Evolutionary conservation across 306 rosid species (phyloP), one percentile per base, ranked within the genome.

Genomic region (Sicyos edulis): DNA sequence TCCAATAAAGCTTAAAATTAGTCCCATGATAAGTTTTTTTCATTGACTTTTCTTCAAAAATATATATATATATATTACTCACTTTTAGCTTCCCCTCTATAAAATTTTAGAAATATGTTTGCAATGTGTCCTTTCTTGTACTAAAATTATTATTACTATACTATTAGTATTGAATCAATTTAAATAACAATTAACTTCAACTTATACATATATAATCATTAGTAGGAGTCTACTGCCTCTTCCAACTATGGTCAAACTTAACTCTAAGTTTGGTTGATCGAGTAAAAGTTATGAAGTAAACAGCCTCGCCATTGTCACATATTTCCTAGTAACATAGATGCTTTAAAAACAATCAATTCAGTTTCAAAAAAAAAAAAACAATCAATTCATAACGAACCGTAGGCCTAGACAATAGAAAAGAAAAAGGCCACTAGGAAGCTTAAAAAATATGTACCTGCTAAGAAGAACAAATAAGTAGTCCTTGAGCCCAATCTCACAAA

Each of bases 401-500:
- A 42, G 54, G 54, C 55, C 54, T 42, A 54, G 20, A 71, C 26
- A 54, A 42, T 12, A n/a, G 10, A 73, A 34, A 55, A 40, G 13
- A 34, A 21, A 45, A 4, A 42, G 2, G 5, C 21, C 61, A 47
- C n/a, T 10, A 78, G 71, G 61, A 22, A 69, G 22, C 74, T 72
- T 37, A 72, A 66, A n/a, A 74, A 88, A 24, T 24, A 40, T 71
- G 57, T 78, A 88, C 99, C 99, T 93, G 88, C 99, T 93, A 50
- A 93, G 78, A 77, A 93, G 92, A 82, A 93, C 90, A 83, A 93
- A 93, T 73, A 96, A 85, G 79, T 91, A 93, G 73, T 93, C 96
- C 88, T 93, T 97, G 21, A 93, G 96, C 69, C 97, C 96, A 77
- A 91, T 88, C 96, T 93, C 99, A 72, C 97, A 91, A 32, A 91